Conservation (phyloP, 495 filamentous ascomycete species). For the Lindgomyces ingoldianus region DNA sequence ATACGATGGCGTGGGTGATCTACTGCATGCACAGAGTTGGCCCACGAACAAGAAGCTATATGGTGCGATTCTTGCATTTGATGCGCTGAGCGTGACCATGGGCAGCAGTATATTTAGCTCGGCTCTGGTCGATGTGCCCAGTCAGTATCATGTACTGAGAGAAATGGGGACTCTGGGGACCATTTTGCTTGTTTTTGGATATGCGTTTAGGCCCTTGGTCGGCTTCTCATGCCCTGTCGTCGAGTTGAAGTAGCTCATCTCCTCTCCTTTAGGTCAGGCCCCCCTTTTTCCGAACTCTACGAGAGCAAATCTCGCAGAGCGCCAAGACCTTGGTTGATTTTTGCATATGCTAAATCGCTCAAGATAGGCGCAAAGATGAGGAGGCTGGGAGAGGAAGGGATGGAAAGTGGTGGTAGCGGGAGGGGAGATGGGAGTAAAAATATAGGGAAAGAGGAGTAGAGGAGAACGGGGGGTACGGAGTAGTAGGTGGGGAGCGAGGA, state of each 20-base stretch:
- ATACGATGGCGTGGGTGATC: constrained; percentile 55
- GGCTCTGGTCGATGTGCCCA: constrained; percentile 1
- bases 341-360: too few relatives aligned
- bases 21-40: constrained; percentile 58
- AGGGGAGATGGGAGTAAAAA: too few relatives aligned
- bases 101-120: constrained; percentile 37
- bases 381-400: too few relatives aligned
- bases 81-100: constrained; percentile 41
- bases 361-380: too few relatives aligned
- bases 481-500: too few relatives aligned
- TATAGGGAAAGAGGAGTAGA: too few relatives aligned
- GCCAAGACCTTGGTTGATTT: too few relatives aligned
- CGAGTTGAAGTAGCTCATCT: constrained; percentile 16
- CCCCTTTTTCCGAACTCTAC: constrained; percentile 41
- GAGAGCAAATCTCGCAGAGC: too few relatives aligned
- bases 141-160: constrained; percentile 7
- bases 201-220: constrained; percentile 42
- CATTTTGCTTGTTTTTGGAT: constrained; percentile 43
- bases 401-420: too few relatives aligned
- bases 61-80: constrained; percentile 41
- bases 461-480: too few relatives aligned
- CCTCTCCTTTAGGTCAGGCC: constrained; percentile 5
- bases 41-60: constrained; percentile 46
- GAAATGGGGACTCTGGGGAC: constrained; percentile 39
- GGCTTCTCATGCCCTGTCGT: neutral